A percentile compares a stretch with the other conserved stretches of the same genome.
These are phyloP conservation scores for Alternaria tenuissima DNA, from an alignment of 2,329 filamentous ascomycete genomes.

Conservation along the genomic window DNA sequence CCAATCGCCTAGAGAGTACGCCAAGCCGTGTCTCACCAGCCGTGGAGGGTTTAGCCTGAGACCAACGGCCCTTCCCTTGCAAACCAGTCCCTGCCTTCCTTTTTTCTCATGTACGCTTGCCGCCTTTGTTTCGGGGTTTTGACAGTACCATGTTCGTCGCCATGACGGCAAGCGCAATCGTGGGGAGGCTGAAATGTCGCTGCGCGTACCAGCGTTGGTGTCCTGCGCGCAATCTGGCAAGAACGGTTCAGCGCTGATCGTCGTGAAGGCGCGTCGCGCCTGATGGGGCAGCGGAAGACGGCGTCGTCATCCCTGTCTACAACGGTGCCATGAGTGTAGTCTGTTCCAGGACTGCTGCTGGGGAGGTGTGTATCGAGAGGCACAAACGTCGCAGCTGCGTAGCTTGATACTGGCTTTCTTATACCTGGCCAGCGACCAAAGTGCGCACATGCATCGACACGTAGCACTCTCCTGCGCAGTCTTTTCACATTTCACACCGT, in stretches of 20 bases:
- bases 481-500: slow-evolving; percentile 14
- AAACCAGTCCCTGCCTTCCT: slow-evolving; percentile 11
- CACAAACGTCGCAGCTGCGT: slow-evolving; percentile 13
- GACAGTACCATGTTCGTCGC: slow-evolving; percentile 2
- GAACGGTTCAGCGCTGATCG: slow-evolving; percentile 20
- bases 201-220: background rate
- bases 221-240: slow-evolving; percentile 9
- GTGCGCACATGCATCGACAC: slow-evolving; percentile 25
- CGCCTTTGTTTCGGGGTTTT: slow-evolving; percentile 7
- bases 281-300: slow-evolving; percentile 21
- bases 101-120: slow-evolving; percentile 7
- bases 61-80: slow-evolving; percentile 19
- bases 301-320: slow-evolving; percentile 19
- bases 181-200: slow-evolving; percentile 4
- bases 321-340: slow-evolving; percentile 18
- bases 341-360: slow-evolving; percentile 10
- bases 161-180: background rate
- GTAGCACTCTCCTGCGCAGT: slow-evolving; percentile 16
- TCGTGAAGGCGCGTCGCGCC: slow-evolving; percentile 16
- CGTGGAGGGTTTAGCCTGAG: slow-evolving; percentile 15
- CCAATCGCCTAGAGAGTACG: slow-evolving; percentile 13
- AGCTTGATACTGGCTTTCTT: slow-evolving; percentile 7
- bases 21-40: slow-evolving; percentile 20
- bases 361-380: slow-evolving; percentile 11
- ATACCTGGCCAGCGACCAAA: slow-evolving; percentile 7